These are phyloP conservation scores for Fusarium albosuccineum DNA, from an alignment of 2,329 filamentous ascomycete species.

Conservation along the genomic window DNA sequence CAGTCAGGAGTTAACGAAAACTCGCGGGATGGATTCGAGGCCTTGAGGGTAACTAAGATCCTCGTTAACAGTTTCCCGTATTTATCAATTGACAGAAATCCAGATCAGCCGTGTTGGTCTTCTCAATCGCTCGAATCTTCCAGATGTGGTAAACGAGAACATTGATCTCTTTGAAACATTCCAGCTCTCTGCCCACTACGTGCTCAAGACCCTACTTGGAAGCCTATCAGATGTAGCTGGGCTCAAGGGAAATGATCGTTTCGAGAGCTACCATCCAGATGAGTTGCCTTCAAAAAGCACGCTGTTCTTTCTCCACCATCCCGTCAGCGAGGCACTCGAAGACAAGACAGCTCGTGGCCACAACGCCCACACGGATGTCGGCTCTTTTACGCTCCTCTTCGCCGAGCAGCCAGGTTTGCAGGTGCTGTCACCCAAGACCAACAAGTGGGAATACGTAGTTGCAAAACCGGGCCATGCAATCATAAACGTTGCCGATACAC, in stretches of 20 bases:
- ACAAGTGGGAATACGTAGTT: conserved; percentile 17
- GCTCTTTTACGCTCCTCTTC: conserved; percentile 57
- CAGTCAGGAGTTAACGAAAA: conserved; percentile 3
- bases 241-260: neutral
- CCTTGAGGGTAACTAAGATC: neutral
- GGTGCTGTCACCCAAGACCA: conserved; percentile 58
- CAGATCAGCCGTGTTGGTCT: neutral
- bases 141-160: conserved; percentile 3
- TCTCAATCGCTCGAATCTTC: neutral
- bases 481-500: conserved; percentile 23
- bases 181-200: conserved; percentile 53
- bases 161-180: conserved; percentile 4
- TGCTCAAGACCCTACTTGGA: conserved; percentile 16
- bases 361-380: conserved; percentile 15
- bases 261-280: neutral
- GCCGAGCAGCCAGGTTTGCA: conserved; percentile 67
- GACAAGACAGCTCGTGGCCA: conserved; percentile 15
- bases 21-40: conserved; percentile 3
- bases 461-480: conserved; percentile 19
- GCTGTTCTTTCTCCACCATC: conserved; percentile 16
- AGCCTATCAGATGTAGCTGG: neutral
- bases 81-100: neutral
- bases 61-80: neutral
- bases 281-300: conserved; percentile 13
- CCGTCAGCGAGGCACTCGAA: conserved; percentile 8